A percentile compares a stretch with the other conserved stretches of the same genome.
phyloP scores from a whole-genome alignment of 768 basidiomycete genomes.

The Boletellus ananiceps region DNA sequence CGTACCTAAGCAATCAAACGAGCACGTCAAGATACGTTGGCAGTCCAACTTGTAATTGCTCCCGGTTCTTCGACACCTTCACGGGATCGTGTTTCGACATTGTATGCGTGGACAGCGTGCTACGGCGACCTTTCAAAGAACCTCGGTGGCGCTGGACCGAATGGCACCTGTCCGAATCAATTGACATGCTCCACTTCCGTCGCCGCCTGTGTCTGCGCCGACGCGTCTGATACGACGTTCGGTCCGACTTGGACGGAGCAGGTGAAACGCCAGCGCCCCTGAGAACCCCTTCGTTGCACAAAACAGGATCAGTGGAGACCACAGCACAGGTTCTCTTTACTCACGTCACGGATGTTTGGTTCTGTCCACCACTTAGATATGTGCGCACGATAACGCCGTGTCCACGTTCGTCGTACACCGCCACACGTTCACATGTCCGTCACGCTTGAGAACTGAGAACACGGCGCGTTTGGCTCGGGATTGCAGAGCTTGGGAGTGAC shows the following conservation, averaged over 20 bases:
- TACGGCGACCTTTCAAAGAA: too few species aligned
- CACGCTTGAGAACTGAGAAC: too few species aligned
- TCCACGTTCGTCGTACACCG: not conserved
- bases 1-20: too few species aligned
- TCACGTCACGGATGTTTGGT: constrained; percentile 1
- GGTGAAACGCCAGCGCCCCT: constrained; percentile 8
- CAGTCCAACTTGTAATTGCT: too few species aligned
- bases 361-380: not conserved
- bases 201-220: not conserved
- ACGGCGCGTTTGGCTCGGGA: too few species aligned
- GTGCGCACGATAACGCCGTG: not conserved
- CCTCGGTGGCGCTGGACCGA: too few species aligned
- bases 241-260: not conserved
- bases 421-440: not conserved
- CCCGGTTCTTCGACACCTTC: too few species aligned
- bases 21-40: too few species aligned
- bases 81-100: too few species aligned
- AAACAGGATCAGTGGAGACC: not conserved
- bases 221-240: not conserved
- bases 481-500: too few species aligned
- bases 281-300: constrained; percentile 1
- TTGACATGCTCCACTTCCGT: not conserved
- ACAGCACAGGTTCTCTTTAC: not conserved
- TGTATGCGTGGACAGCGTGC: too few species aligned
- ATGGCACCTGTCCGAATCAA: too few species aligned